A percentile compares a stretch with the other conserved stretches of the same genome.
Evolutionary conservation across 1,284 basidiomycete species (phyloP).

Genomic region (Marasmius sp.): DNA sequence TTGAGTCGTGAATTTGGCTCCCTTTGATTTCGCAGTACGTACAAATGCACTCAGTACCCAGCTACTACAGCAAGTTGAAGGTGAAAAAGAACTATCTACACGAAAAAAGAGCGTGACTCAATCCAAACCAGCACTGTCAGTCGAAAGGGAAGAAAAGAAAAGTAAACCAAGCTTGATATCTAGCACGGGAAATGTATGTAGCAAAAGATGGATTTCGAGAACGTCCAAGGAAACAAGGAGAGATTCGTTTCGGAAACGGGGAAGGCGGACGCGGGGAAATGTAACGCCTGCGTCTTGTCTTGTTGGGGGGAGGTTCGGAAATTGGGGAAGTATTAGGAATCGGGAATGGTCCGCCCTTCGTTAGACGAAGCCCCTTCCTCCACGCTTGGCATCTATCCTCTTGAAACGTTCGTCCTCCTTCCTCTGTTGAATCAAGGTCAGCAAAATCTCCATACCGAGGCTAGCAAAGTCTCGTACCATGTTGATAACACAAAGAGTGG

Average conservation of each 20-base stretch:
- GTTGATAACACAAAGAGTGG: slow-evolving; percentile 82
- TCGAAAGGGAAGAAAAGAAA: not conserved
- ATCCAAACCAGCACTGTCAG: not conserved
- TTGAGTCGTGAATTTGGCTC: not conserved
- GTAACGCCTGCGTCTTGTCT: not conserved
- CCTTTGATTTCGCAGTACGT: not conserved
- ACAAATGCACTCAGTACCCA: not conserved
- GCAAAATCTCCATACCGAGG: slow-evolving; percentile 10
- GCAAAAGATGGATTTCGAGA: not conserved
- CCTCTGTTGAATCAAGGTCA: slow-evolving; percentile 45
- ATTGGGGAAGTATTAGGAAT: not conserved
- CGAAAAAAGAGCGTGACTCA: not conserved
- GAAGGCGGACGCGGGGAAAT: not conserved
- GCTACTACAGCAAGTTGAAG: not conserved
- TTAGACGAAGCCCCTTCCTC: slow-evolving; percentile 82
- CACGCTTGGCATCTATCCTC: slow-evolving; percentile 84
- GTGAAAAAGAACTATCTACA: not conserved
- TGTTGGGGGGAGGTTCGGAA: not conserved
- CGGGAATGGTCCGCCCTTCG: not conserved
- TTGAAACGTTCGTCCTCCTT: slow-evolving; percentile 79
- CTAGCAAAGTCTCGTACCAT: slow-evolving; percentile 45
- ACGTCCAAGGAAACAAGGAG: not conserved
- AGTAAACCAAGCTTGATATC: not conserved
- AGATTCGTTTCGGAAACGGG: not conserved
- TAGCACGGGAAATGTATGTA: no score